Evolutionary conservation across 371 early-diverging fungal species (phyloP), one percentile per base, ranked within the genome.

Genomic region (Nematocida homosporus): DNA sequence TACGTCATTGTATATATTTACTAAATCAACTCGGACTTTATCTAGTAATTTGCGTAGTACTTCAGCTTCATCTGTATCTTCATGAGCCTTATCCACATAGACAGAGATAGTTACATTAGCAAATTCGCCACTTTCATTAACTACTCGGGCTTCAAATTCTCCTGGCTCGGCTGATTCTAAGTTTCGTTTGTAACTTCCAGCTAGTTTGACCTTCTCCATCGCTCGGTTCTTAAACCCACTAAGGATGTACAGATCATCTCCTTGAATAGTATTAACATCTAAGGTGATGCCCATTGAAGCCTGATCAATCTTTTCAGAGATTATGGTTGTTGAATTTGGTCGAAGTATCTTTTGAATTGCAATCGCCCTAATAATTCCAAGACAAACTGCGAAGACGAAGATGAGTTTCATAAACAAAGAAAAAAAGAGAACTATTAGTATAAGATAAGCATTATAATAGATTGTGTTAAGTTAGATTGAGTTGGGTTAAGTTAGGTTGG

Each of bases 21-120:
- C 59, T 51, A 72, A 29, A 30, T 72, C 75, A 0, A 56, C 63
- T 37, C 75, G 4, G 10, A 72, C 59, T 37, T 72, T 72, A 18
- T 72, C 75, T 20, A 72, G 25, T 0, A 72, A 55, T 48, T 72
- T 72, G 23, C 53, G 60, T 6, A 72, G 75, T 18, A 72, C 57
- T 37, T 72, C 75, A 41, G 75, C 75, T 23, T 72, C 75, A 44
- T 72, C 75, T 61, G 63, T 72, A 20, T 72, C 75, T 34, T 72
- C 75, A 25, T 61, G 63, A 23, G 54, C 48, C 29, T 51, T 57
- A 44, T 72, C 75, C 16, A 61, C 75, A 29, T 59, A 72, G 8
- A 72, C 55, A 5, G 48, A 47, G n/a, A 72, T 55, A 5, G 32
- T n/a, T 13, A 59, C 27, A n/a, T 44, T 57, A 13, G 60, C 53